Evolutionary conservation across 140 eudicot species (phyloP), one percentile per base, ranked within the genome.

Genomic region (Bidens hawaiensis): DNA sequence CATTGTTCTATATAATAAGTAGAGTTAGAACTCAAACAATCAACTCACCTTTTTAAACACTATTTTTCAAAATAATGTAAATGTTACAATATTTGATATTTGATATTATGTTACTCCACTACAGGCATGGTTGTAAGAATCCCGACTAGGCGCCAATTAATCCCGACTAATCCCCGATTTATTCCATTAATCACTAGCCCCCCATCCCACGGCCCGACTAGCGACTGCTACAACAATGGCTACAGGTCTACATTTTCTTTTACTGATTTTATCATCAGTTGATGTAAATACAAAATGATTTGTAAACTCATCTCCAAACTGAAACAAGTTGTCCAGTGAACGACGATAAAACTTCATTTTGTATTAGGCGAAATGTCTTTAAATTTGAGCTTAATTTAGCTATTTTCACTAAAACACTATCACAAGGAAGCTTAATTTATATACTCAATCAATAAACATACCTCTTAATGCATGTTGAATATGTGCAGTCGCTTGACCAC

Each of bases 401-500:
- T 38, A 38, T 3, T 9, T 38, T 38, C 45, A 38, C 45, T 38
- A 8, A n/a, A 10, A 13, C 43, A 36, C 12, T 8, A 36, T 10
- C 43, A 10, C 12, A 30, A 30, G 4, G 34, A 31, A 31, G 38
- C 38, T 10, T 5, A 31, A 31, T 31, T 12, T 40, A 40, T 40
- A 3, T n/a, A 68, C 55, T 10, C 2, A 10, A 31, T 31, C 38
- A 31, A 31, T 7, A 31, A 31, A 10, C 38, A 1, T 84, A 88
- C 96, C 84, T 13, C 19, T 73, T 41, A 59, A 22, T 2, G 74
- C 25, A 21, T 61, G 79, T 40, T 81, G 89, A 14, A 70, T 48
- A 65, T 72, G 85, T 24, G 78, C 70, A n/a, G n/a, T n/a, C n/a
- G n/a, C n/a, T n/a, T n/a, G n/a, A 50, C 94, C 94, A 77, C 84